Evolutionary conservation across 2,329 filamentous ascomycete species (phyloP), one percentile per base, ranked within the genome.

Genomic region (Cercospora sp.): DNA sequence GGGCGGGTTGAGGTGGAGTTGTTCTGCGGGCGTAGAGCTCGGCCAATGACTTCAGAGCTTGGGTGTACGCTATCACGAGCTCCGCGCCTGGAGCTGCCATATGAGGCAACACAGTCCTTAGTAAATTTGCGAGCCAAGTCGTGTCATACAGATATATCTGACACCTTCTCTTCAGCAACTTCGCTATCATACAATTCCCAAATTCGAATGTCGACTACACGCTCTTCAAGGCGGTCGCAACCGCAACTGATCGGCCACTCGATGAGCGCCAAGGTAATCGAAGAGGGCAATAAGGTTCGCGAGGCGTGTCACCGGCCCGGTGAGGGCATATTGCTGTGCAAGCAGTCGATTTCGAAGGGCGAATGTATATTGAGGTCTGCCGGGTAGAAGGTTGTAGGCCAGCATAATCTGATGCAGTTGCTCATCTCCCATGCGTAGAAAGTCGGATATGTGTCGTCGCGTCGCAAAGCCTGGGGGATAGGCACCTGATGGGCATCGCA

Each of bases 381-480:
- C 42, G 1, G 53, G 30, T 8, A 63, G 58, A 7, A 75, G 42
- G 6, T 70, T 70, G 55, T 80, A 80, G 0, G 73, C 73, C 31
- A 69, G 64, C 42, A 80, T 71, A 51, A 80, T 73, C 1, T 72
- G 68, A 42, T 79, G 74, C 2, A 76, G 69, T 66, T 69, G 73
- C 67, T 68, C 65, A 57, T 78, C 74, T 36, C 73, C 71, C 63
- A 77, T 70, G 45, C 69, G 66, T 28, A 77, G 36, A 36, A 75
- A 66, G 33, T 74, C 76, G 62, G 61, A 74, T 60, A 69, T 72
- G 31, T 55, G 74, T 74, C 67, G 70, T 67, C 64, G 72, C 1
- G 64, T 63, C 26, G 70, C 67, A 64, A 79, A 80, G 13, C 75
- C 72, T 5, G 62, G 39, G 7, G 79, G 79, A 57, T 77, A 80